A percentile compares a stretch with the other conserved stretches of the same genome.
Conservation (phyloP, 192 early-diverging fungal species). For the Lobulomyces angularis region DNA sequence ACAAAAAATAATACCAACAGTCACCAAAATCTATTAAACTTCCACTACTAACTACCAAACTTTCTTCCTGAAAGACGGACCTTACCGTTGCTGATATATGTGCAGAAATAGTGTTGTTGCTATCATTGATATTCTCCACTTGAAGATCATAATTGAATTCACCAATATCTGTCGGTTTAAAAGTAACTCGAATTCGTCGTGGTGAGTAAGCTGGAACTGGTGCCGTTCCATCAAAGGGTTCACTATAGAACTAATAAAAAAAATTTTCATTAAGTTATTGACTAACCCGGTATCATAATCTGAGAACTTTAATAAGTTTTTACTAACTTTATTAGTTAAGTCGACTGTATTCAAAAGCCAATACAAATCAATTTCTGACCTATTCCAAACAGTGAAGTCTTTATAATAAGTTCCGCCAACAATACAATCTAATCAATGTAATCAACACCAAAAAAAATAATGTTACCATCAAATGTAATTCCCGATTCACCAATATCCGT, state of each 20-base stretch:
- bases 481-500: conserved; percentile 87
- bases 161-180: conserved; percentile 74
- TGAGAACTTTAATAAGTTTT: conserved; percentile 56
- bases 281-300: conserved; percentile 55
- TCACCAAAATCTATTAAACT: conserved; percentile 84
- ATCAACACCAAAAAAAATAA: no score
- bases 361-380: conserved; percentile 80
- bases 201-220: conserved; percentile 60
- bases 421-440: no score
- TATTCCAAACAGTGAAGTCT: conserved; percentile 78
- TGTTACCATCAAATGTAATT: conserved; percentile 82
- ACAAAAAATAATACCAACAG: no score
- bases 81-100: conserved; percentile 72
- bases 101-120: conserved; percentile 61
- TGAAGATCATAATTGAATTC: conserved; percentile 84
- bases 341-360: conserved; percentile 69
- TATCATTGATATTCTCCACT: conserved; percentile 82
- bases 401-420: conserved; percentile 78
- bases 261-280: no score
- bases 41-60: conserved; percentile 53
- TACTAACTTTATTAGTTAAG: conserved; percentile 37
- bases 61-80: conserved; percentile 59
- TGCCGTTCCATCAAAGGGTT: conserved; percentile 24
- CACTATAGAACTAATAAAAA: conserved; percentile 15
- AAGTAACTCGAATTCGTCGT: conserved; percentile 64